Evolutionary conservation across 176 grass and related monocot species (phyloP).

Genomic region (Cocos nucifera): DNA sequence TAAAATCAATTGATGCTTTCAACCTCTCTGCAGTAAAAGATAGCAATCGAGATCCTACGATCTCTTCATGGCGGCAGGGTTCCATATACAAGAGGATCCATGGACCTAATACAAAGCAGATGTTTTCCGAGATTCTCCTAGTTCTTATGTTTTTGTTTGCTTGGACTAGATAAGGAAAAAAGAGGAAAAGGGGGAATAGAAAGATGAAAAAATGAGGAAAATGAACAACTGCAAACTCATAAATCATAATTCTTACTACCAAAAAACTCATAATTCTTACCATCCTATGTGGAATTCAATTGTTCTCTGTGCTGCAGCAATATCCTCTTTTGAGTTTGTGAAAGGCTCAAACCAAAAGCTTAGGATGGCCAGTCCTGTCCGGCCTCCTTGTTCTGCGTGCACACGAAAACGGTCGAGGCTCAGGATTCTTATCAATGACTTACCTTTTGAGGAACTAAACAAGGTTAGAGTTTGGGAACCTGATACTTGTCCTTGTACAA

Average conservation of each 20-base stretch:
- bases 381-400: conserved; percentile 50
- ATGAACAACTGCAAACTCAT: too few species aligned
- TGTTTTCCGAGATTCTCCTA: too few species aligned
- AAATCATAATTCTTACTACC: too few species aligned
- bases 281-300: conserved; percentile 78
- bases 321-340: conserved; percentile 24
- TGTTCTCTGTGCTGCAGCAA: conserved; percentile 47
- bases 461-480: neutral
- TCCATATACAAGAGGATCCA: conserved; percentile 59
- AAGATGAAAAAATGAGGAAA: too few species aligned
- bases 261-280: conserved; percentile 26
- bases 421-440: too few species aligned
- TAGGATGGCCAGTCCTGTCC: conserved; percentile 57
- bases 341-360: conserved; percentile 53
- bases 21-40: conserved; percentile 17
- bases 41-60: conserved; percentile 41
- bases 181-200: too few species aligned
- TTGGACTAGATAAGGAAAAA: too few species aligned
- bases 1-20: conserved; percentile 55
- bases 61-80: conserved; percentile 49
- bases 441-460: too few species aligned
- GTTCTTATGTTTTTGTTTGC: too few species aligned
- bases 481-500: conserved; percentile 45
- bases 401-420: too few species aligned
- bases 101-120: conserved; percentile 32